Evolutionary conservation across 148 eudicot genomes (phyloP).

Genomic region (Vaccinium corymbosum): DNA sequence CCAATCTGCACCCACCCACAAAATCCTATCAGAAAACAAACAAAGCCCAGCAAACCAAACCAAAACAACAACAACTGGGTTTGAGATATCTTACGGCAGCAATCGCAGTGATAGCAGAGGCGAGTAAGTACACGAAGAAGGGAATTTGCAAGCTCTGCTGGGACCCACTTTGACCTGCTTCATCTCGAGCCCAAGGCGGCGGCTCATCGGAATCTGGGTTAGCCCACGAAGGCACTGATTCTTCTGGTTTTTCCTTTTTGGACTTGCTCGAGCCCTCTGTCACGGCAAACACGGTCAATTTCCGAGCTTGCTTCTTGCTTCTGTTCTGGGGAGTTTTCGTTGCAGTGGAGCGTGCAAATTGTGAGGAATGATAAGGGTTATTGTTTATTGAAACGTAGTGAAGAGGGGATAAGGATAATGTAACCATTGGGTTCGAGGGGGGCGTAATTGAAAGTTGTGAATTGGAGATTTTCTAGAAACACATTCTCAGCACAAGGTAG

Average conservation of each 20-base stretch:
- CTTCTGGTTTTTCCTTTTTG: slow-evolving; percentile 23
- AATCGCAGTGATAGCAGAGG: slow-evolving; percentile 91
- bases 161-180: slow-evolving; percentile 34
- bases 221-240: slow-evolving; percentile 83
- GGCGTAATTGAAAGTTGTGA: neutral
- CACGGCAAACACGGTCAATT: slow-evolving; percentile 36
- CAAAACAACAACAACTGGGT: neutral
- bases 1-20: slow-evolving; percentile 52
- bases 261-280: slow-evolving; percentile 46
- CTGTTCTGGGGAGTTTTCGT: neutral
- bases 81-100: slow-evolving; percentile 58
- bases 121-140: slow-evolving; percentile 75
- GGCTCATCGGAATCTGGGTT: slow-evolving; percentile 81
- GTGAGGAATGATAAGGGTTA: neutral
- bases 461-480: neutral
- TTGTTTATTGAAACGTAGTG: neutral
- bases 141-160: slow-evolving; percentile 54
- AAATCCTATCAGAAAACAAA: neutral
- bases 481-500: neutral
- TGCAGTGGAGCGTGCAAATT: neutral
- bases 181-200: slow-evolving; percentile 92
- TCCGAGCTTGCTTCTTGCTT: neutral
- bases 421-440: slow-evolving; percentile 15
- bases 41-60: neutral
- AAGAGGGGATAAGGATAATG: slow-evolving; percentile 17